A percentile compares a stretch with the other conserved stretches of the same genome.
Evolutionary conservation across 1,139 yeast species (phyloP).

Genomic region (Suhomyces terraborum): DNA sequence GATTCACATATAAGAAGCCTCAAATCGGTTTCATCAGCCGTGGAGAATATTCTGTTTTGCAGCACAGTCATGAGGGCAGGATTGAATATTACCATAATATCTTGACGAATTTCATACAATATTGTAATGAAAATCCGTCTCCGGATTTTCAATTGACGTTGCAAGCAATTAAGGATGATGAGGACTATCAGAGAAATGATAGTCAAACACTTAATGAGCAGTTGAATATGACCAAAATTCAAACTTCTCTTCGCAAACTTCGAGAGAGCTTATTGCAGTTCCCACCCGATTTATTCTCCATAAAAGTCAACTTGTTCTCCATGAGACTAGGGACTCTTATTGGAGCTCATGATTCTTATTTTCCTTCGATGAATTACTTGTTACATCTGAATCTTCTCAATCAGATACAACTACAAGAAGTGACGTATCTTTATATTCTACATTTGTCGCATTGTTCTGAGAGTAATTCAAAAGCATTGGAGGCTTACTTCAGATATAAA

Average conservation of each 20-base stretch:
- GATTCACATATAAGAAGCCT: not conserved
- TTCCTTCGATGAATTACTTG: slow-evolving; percentile 53
- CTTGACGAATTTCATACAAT: slow-evolving; percentile 30
- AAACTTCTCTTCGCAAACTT: slow-evolving; percentile 43
- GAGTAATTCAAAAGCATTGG: slow-evolving; percentile 39
- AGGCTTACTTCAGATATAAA: slow-evolving; percentile 32
- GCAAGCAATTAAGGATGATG: not conserved
- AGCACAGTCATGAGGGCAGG: slow-evolving; percentile 44
- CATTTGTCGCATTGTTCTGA: slow-evolving; percentile 51
- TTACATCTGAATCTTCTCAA: slow-evolving; percentile 28
- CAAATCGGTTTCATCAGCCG: slow-evolving; percentile 54
- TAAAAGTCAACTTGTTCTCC: slow-evolving; percentile 53
- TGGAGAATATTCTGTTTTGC: slow-evolving; percentile 57
- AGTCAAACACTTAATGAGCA: not conserved
- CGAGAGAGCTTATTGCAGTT: slow-evolving; percentile 54
- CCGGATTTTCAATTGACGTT: slow-evolving; percentile 17
- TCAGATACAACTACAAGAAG: slow-evolving; percentile 39
- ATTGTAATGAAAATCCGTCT: slow-evolving; percentile 27
- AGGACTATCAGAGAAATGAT: not conserved
- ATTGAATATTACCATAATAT: slow-evolving; percentile 40
- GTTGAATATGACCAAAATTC: slow-evolving; percentile 26
- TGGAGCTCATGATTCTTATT: slow-evolving; percentile 58
- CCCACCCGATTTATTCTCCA: slow-evolving; percentile 42
- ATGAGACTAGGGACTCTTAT: slow-evolving; percentile 47
- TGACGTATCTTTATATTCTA: slow-evolving; percentile 42